Percentiles rank a stretch among this genome's conserved stretches.
phyloP scores from a whole-genome alignment of 75 land plant genomes.

The Gnetum montanum region DNA sequence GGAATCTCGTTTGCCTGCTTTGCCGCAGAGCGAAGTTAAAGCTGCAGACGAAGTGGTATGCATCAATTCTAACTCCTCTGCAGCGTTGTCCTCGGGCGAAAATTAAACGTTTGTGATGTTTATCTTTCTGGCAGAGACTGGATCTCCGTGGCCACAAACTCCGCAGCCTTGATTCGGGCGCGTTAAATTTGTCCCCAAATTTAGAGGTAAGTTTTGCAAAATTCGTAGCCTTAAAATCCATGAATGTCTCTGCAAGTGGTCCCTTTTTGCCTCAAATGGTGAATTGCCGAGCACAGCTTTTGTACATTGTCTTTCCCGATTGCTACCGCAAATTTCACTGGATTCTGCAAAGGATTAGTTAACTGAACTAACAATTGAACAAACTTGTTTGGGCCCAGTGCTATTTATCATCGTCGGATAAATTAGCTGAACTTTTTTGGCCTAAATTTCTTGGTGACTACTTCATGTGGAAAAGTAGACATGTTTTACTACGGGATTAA shows the following conservation, averaged over 20 bases:
- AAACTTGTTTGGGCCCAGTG: too few relatives aligned
- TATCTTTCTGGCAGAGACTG: constrained; percentile 48
- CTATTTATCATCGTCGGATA: too few relatives aligned
- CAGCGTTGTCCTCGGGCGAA: not conserved
- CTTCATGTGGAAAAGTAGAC: too few relatives aligned
- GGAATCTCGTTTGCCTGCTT: constrained; percentile 64
- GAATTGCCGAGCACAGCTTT: too few relatives aligned
- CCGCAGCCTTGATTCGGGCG: constrained; percentile 49
- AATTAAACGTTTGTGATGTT: constrained; percentile 4
- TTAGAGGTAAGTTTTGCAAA: constrained; percentile 45
- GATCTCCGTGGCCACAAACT: constrained; percentile 87
- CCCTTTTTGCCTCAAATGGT: not conserved
- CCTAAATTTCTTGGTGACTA: too few relatives aligned
- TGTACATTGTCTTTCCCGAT: too few relatives aligned
- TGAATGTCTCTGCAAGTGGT: not conserved
- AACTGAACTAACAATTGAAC: too few relatives aligned
- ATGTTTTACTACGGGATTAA: too few relatives aligned
- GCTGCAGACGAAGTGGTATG: constrained; percentile 88
- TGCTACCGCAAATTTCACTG: too few relatives aligned
- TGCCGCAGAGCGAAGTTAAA: constrained; percentile 77
- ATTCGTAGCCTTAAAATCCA: not conserved
- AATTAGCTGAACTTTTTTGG: too few relatives aligned
- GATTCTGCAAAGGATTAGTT: too few relatives aligned
- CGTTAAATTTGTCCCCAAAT: constrained; percentile 65
- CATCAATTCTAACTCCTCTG: not conserved